Percentiles rank a stretch among this genome's conserved stretches.
Evolutionary conservation across 2,329 filamentous ascomycete species (phyloP).

Genomic region (Diaporthe sp.): DNA sequence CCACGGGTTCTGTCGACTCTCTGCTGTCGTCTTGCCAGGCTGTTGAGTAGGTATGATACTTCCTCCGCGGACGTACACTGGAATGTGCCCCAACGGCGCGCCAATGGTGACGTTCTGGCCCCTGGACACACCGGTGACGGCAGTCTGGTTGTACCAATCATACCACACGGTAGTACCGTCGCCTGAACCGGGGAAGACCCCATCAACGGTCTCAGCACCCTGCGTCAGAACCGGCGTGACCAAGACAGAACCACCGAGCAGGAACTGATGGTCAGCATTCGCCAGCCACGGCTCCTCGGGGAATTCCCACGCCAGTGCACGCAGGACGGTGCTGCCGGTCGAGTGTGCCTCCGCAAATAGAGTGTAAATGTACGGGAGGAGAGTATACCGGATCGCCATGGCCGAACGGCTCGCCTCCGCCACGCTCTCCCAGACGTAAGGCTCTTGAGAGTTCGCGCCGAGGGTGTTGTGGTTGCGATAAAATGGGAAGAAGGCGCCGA

Average conservation of each 20-base stretch:
- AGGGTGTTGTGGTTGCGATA: slow-evolving; percentile 81
- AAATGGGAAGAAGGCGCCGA: slow-evolving; percentile 78
- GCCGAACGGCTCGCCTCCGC: slow-evolving; percentile 71
- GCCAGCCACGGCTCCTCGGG: slow-evolving; percentile 76
- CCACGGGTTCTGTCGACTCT: slow-evolving; percentile 73
- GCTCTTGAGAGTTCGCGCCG: slow-evolving; percentile 72
- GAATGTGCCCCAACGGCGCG: slow-evolving; percentile 73
- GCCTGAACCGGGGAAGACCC: slow-evolving; percentile 75
- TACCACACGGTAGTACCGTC: slow-evolving; percentile 73
- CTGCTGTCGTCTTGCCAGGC: slow-evolving; percentile 73
- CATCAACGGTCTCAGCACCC: slow-evolving; percentile 69
- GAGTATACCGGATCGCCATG: slow-evolving; percentile 76
- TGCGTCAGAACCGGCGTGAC: slow-evolving; percentile 75
- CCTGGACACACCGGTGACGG: slow-evolving; percentile 50
- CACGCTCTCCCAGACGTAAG: slow-evolving; percentile 76
- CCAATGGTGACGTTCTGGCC: slow-evolving; percentile 54
- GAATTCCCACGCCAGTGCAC: slow-evolving; percentile 80
- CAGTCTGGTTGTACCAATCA: slow-evolving; percentile 79
- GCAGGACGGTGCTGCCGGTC: slow-evolving; percentile 76
- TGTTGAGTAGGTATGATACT: slow-evolving; percentile 75
- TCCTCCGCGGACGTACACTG: slow-evolving; percentile 77
- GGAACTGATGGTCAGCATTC: slow-evolving; percentile 75
- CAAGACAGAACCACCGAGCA: slow-evolving; percentile 74
- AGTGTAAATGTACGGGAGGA: slow-evolving; percentile 83
- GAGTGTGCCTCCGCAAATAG: slow-evolving; percentile 74